phyloP scores from a whole-genome alignment of 768 basidiomycete genomes.

The Serendipita indica region DNA sequence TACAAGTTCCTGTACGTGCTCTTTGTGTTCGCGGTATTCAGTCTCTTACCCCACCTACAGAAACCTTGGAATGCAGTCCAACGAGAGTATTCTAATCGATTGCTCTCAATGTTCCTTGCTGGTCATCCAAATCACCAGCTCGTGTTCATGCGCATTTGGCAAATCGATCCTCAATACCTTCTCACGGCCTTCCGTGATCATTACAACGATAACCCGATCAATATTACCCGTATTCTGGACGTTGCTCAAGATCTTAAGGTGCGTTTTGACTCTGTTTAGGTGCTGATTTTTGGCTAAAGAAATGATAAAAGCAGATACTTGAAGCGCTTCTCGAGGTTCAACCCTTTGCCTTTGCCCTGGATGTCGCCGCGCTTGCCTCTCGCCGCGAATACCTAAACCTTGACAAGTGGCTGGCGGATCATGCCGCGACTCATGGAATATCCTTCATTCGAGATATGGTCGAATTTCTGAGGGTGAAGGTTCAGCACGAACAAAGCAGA shows the following conservation, averaged over 20 bases:
- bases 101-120: conserved; percentile 78
- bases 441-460: conserved; percentile 82
- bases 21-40: background rate
- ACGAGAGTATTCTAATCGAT: conserved; percentile 68
- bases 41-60: conserved; percentile 31
- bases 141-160: conserved; percentile 94
- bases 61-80: conserved; percentile 79
- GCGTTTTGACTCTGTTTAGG: conserved; percentile 17
- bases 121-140: conserved; percentile 92
- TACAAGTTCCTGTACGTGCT: conserved; percentile 70
- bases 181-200: conserved; percentile 81
- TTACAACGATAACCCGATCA: conserved; percentile 81
- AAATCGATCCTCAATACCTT: conserved; percentile 73
- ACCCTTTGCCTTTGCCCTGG: conserved; percentile 79
- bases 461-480: conserved; percentile 79
- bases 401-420: conserved; percentile 91
- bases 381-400: conserved; percentile 88
- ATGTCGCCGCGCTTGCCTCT: conserved; percentile 87
- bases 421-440: conserved; percentile 63
- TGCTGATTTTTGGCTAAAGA: background rate
- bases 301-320: conserved; percentile 45
- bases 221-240: conserved; percentile 88
- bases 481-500: conserved; percentile 66
- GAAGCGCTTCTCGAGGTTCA: conserved; percentile 83
- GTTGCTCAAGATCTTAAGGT: conserved; percentile 92